These are phyloP conservation scores for Cinnamomum micranthum DNA, from an alignment of 164 flowering plant genomes.

Conservation along the genomic window DNA sequence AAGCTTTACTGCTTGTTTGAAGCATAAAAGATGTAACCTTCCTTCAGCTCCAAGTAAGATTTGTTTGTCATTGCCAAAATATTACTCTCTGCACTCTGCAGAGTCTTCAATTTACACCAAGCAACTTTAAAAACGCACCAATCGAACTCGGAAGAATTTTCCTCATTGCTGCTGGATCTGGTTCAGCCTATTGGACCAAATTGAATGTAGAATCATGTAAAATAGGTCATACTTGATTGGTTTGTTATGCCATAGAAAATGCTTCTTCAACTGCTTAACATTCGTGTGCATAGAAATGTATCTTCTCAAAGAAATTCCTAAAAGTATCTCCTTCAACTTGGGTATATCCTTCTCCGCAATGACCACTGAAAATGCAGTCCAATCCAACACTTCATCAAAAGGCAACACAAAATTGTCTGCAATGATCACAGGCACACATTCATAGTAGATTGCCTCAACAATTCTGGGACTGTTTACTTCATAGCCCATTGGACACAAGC, in stretches of 20 bases:
- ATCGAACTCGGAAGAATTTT: not conserved
- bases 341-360: constrained; percentile 24
- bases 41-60: too few species aligned
- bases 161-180: constrained; percentile 9
- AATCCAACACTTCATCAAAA: constrained; percentile 19
- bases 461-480: constrained; percentile 27
- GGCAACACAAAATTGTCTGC: constrained; percentile 27
- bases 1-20: too few species aligned
- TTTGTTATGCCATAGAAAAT: constrained; percentile 10
- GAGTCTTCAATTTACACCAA: too few species aligned
- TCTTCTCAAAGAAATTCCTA: constrained; percentile 9
- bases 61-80: too few species aligned
- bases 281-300: constrained; percentile 11
- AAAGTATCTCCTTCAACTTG: constrained; percentile 21
- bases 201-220: constrained; percentile 22
- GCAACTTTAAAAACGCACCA: not conserved
- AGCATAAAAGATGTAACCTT: too few species aligned
- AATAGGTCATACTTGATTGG: constrained; percentile 20
- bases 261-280: constrained; percentile 10
- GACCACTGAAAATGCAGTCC: constrained; percentile 21
- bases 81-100: too few species aligned
- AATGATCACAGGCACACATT: constrained; percentile 26
- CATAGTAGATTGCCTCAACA: constrained; percentile 21
- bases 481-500: constrained; percentile 26
- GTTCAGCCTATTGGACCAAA: constrained; percentile 19